Evolutionary conservation across 768 basidiomycete species (phyloP).

Genomic region (Hortiboletus flavorubellus): DNA sequence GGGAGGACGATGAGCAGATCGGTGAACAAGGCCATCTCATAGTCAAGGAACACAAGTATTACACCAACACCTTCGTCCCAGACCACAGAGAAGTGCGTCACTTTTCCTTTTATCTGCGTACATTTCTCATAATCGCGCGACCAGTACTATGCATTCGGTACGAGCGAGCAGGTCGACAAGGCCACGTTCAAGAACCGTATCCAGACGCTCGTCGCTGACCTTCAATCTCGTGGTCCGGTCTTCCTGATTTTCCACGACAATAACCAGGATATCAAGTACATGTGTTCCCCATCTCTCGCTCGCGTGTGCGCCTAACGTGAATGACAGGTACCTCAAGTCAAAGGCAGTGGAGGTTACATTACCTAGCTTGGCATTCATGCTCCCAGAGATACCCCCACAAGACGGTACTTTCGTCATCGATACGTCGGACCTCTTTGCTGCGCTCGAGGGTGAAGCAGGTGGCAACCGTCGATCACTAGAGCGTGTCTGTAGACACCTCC

Average conservation of each 20-base stretch:
- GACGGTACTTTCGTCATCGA: constrained; percentile 65
- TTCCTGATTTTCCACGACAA: constrained; percentile 82
- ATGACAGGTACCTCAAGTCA: constrained; percentile 50
- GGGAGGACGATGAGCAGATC: constrained; percentile 49
- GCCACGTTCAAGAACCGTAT: constrained; percentile 52
- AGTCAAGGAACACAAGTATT: constrained; percentile 56
- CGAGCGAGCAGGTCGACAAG: constrained; percentile 52
- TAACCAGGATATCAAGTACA: constrained; percentile 72
- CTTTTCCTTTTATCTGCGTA: too few species aligned
- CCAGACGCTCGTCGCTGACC: constrained; percentile 39
- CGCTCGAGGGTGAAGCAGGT: constrained; percentile 59
- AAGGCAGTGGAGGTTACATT: constrained; percentile 50
- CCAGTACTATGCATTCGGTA: constrained; percentile 67
- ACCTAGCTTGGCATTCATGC: constrained; percentile 45
- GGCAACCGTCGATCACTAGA: constrained; percentile 54
- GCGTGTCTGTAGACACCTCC: constrained; percentile 60
- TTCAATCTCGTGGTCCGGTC: constrained; percentile 51
- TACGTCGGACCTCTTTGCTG: constrained; percentile 71
- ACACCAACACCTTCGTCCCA: constrained; percentile 62
- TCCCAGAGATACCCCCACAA: constrained; percentile 55
- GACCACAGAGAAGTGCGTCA: constrained; percentile 53
- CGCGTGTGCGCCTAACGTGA: not conserved
- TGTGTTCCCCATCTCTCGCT: not conserved
- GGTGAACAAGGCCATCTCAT: constrained; percentile 57
- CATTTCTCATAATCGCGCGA: not conserved